These are phyloP conservation scores for Phytophthora nicotianae DNA, from an alignment of 352 stramenopile genomes.

Conservation along the genomic window DNA sequence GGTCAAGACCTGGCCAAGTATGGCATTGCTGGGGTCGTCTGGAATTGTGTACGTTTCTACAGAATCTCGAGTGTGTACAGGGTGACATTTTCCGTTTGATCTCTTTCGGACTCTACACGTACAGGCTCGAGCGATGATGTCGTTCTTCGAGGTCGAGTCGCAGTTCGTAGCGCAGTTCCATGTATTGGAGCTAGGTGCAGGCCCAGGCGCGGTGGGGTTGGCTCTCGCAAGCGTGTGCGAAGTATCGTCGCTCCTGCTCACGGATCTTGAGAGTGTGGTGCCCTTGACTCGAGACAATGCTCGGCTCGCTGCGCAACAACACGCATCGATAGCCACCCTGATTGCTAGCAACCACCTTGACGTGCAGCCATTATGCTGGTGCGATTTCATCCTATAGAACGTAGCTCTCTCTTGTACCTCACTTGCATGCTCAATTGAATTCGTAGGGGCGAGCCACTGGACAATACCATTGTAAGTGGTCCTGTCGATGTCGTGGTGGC, in stretches of 20 bases:
- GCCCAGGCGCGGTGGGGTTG: constrained; percentile 58
- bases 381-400: neutral
- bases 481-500: constrained; percentile 25
- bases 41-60: constrained; percentile 62
- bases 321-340: constrained; percentile 34
- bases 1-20: constrained; percentile 50
- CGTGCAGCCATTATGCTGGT: constrained; percentile 49
- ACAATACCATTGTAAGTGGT: constrained; percentile 6
- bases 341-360: constrained; percentile 26
- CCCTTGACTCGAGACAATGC: constrained; percentile 48
- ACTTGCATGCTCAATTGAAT: neutral
- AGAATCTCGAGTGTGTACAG: constrained; percentile 3
- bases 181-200: constrained; percentile 63
- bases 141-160: constrained; percentile 42
- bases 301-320: constrained; percentile 20
- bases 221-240: constrained; percentile 30
- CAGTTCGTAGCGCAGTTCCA: constrained; percentile 34
- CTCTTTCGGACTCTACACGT: constrained; percentile 10
- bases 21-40: constrained; percentile 74
- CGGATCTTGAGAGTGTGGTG: constrained; percentile 57
- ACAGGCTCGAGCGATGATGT: constrained; percentile 53
- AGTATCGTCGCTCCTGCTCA: constrained; percentile 53
- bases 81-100: constrained; percentile 13
- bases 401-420: neutral
- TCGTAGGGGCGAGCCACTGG: constrained; percentile 23